Base-by-base conservation (phyloP, 345 rosid genomes). In the Capsella bursapastoris region DNA sequence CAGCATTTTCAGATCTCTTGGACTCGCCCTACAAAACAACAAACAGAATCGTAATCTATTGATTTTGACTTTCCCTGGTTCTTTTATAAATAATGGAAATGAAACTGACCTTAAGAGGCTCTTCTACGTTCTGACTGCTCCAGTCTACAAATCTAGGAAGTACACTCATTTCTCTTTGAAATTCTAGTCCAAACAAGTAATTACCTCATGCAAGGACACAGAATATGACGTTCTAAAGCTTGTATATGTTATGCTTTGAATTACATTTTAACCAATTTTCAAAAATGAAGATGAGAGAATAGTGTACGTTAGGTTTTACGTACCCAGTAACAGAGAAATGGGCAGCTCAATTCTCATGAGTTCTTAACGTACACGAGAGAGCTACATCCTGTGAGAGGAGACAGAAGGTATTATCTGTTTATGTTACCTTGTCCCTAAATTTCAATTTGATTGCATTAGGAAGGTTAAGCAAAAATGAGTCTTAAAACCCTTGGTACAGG, bases 1-100 rank as follows among this genome's bases (percentile, higher is more conserved):
- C 72, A 68, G 48, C 72, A 61, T 79, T 75, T 31, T 66, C 73
- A 31, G 81, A 78, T 78, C 64, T 86, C 70, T 68, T 82, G 66
- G 88, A 78, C 72, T 77, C 91, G 7, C 73, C 68, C 93, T 86
- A 83, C 61, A 35, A 18, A 22, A 60, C 25, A 58, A 57, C 40
- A 76, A 68, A 49, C 16, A 59, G 1, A 74, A 6, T 9, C 43
- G 40, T 67, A 6, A 56, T 41, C 41, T 49, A 14, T 14, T 5
- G 38, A 14, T 35, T 35, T 61, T n/a, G 25, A 12, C 4, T 22
- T 50, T 53, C 35, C 13, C 8, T 6, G 32, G 0, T 52, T 52
- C 13, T 52, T 52, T 6, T 52, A 25, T 57, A 10, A 22, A 35
- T 35, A 35, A 32, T 66, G 28, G 13, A 47, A 70, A 48, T 49